Evolutionary conservation across 352 stramenopile species (phyloP).

Genomic region (Phytophthora fragariae): DNA sequence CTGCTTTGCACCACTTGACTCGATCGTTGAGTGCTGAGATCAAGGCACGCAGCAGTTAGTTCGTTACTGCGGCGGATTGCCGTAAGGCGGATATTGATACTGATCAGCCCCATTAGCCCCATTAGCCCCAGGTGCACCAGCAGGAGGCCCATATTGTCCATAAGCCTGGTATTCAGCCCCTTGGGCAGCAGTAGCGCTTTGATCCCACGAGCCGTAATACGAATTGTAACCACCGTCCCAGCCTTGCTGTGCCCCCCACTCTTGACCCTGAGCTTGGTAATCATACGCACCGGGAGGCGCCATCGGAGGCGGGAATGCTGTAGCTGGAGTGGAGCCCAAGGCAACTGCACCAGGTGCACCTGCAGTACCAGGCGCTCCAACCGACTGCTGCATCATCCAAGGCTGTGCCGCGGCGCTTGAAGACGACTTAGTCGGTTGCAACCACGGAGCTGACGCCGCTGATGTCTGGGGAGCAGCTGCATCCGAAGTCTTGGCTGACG

Average conservation of each 20-base stretch:
- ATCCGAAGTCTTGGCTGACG: constrained; percentile 44
- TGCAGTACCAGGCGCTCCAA: constrained; percentile 43
- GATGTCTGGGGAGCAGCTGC: constrained; percentile 13
- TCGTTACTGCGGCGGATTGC: constrained; percentile 43
- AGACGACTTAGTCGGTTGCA: constrained; percentile 66
- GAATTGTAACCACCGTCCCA: constrained; percentile 56
- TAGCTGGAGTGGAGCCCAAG: constrained; percentile 57
- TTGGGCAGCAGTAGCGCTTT: constrained; percentile 26
- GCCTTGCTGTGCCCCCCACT: constrained; percentile 43
- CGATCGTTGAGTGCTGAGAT: constrained; percentile 11
- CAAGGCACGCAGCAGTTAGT: constrained; percentile 32
- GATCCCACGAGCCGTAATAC: constrained; percentile 63
- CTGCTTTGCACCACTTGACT: constrained; percentile 11
- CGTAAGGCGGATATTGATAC: constrained; percentile 60
- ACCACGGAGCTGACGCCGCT: constrained; percentile 63
- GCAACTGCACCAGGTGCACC: constrained; percentile 22
- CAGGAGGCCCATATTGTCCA: constrained; percentile 39
- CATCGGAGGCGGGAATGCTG: constrained; percentile 58
- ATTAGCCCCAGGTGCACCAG: constrained; percentile 33
- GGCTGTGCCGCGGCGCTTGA: constrained; percentile 50
- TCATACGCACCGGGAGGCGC: constrained; percentile 45
- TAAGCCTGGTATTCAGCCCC: constrained; percentile 49
- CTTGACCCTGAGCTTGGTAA: constrained; percentile 45
- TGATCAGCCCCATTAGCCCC: constrained; percentile 24
- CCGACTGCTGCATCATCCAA: constrained; percentile 71